These are phyloP conservation scores for Globisporangium nodosum DNA, from an alignment of 352 stramenopile genomes.

Conservation along the genomic window DNA sequence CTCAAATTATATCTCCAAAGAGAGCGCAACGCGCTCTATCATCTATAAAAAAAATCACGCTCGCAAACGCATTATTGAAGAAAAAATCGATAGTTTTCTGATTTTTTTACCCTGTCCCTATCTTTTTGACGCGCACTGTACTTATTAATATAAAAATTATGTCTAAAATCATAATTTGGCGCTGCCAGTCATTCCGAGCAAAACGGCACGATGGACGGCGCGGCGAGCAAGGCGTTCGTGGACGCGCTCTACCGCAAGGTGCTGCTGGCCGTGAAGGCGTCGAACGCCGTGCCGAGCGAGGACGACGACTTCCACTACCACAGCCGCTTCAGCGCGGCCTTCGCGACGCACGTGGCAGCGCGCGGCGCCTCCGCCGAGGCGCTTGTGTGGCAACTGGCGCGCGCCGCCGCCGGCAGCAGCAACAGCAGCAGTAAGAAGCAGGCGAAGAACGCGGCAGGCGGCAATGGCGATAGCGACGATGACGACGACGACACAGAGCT, in stretches of 20 bases:
- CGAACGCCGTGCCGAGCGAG: constrained; percentile 68
- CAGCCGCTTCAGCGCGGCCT: constrained; percentile 62
- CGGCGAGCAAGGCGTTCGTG: constrained; percentile 31
- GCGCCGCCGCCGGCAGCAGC: neutral
- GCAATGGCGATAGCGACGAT: constrained; percentile 21
- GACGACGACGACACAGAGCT: constrained; percentile 45
- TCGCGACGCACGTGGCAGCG: constrained; percentile 28
- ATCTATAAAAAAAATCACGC: no score
- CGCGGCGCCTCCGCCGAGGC: constrained; percentile 35
- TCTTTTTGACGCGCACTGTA: no score
- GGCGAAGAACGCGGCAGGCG: constrained; percentile 1
- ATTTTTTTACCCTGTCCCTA: no score
- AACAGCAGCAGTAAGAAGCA: constrained; percentile 16
- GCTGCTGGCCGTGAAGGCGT: constrained; percentile 73
- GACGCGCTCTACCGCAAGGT: constrained; percentile 70
- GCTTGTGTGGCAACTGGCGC: constrained; percentile 47
- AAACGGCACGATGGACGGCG: constrained; percentile 10
- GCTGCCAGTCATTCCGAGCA: no score
- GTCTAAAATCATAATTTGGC: no score
- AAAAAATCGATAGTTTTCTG: no score
- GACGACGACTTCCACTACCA: constrained; percentile 86
- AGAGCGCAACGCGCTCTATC: no score
- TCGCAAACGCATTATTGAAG: no score
- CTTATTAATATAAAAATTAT: no score
- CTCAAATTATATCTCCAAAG: no score